Conservation (phyloP, 768 basidiomycete genomes). For the Serendipita sp. region DNA sequence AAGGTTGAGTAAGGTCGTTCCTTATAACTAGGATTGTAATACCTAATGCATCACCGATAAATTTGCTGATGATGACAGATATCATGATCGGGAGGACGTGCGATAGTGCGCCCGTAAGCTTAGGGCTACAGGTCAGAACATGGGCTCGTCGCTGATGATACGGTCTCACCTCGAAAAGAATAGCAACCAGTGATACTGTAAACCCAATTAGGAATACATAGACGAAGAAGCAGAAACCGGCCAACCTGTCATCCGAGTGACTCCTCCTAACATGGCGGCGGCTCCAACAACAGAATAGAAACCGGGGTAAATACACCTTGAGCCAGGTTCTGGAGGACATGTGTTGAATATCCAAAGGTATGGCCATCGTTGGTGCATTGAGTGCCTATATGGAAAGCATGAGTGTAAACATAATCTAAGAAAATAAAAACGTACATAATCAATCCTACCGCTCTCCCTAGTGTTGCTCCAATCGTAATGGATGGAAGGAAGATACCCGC, state of each 20-base stretch:
- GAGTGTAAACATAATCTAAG: background rate
- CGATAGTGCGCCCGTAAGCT: conserved; percentile 65
- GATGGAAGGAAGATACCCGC: conserved; percentile 66
- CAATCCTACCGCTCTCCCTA: conserved; percentile 55
- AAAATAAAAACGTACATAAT: conserved; percentile 32
- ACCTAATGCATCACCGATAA: conserved; percentile 50
- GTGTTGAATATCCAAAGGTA: conserved; percentile 52
- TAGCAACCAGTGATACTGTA: conserved; percentile 57
- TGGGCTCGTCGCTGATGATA: background rate
- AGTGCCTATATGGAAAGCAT: conserved; percentile 31
- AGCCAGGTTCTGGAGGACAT: conserved; percentile 54
- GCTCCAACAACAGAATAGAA: conserved; percentile 68
- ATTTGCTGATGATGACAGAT: conserved; percentile 60
- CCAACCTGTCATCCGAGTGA: conserved; percentile 62
- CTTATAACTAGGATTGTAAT: background rate
- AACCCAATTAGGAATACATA: background rate
- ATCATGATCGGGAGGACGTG: conserved; percentile 76
- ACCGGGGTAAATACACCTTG: conserved; percentile 54
- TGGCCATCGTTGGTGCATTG: conserved; percentile 46
- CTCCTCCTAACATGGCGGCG: conserved; percentile 58
- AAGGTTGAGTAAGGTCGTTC: background rate
- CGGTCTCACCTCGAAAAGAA: conserved; percentile 45
- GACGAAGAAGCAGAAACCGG: background rate
- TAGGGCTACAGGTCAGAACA: background rate
- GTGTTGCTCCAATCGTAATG: conserved; percentile 55